Base-by-base conservation (phyloP, 1,139 yeast genomes). In the Candida freyschussii region DNA sequence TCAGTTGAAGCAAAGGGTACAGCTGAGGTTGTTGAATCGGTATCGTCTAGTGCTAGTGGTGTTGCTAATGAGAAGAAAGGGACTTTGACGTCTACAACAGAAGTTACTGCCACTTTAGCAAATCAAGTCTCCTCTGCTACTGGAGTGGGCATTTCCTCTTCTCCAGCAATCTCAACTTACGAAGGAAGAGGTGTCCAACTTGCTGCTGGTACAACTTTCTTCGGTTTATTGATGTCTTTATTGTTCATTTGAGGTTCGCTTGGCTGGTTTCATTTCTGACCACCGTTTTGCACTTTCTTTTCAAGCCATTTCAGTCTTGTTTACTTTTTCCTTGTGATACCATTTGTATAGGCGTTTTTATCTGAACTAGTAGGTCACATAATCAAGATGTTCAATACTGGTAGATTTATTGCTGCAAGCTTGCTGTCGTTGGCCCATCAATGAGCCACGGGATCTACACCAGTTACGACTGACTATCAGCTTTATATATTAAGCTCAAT, bases 71-170 rank as follows among this genome's bases (percentile, higher is more conserved):
- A n/a, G n/a, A n/a, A n/a, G n/a, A n/a, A n/a, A n/a, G n/a, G n/a
- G n/a, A n/a, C n/a, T n/a, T n/a, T n/a, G n/a, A n/a, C n/a, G n/a
- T n/a, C 21, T 19, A 19, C 32, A 6, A 10, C 20, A 13, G 26
- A 32, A 13, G 12, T 8, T 12, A 21, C 36, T n/a, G 8, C 25
- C 18, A 32, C 32, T 12, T 21, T 12, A 5, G n/a, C 36, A 5
- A 17, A 18, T 12, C 15, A 9, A 6, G 14, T 17, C 18, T 19
- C 22, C 19, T 21, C 24, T 17, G 24, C 24, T 15, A 27, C 34
- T 15, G 22, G 12, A 11, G 56, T 51, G 41, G 43, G 53, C 30
- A 53, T 33, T 30, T 47, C 48, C 19, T 33, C 26, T 17, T 6
- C 26, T 17, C 13, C 24, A 6, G 29, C 26, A 14, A 28, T 30